Evolutionary conservation across 257 asterid genomes (phyloP).

Genomic region (Salvia miltiorrhiza): DNA sequence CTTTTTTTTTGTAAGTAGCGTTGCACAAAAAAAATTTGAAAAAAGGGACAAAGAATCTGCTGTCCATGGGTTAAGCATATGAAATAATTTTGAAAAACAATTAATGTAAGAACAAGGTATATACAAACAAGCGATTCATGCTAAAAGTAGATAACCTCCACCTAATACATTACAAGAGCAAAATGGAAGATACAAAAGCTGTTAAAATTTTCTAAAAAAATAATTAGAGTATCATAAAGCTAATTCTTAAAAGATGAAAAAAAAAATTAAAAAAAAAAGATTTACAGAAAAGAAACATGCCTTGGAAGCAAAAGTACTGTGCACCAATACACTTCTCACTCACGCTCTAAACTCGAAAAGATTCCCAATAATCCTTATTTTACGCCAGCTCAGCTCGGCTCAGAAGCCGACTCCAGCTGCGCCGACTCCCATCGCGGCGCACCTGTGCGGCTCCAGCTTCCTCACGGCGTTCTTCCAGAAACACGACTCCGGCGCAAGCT

Average conservation of each 20-base stretch:
- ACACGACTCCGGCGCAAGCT: slow-evolving; percentile 82
- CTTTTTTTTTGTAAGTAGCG: too few relatives aligned
- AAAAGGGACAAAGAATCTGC: background rate
- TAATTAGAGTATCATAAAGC: slow-evolving; percentile 6
- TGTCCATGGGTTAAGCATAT: background rate
- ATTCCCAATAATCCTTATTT: slow-evolving; percentile 12
- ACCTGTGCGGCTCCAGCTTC: slow-evolving; percentile 70
- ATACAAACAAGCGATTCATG: background rate
- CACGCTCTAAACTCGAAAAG: slow-evolving; percentile 27
- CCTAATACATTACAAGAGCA: background rate
- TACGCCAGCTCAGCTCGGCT: slow-evolving; percentile 42
- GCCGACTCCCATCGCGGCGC: slow-evolving; percentile 61
- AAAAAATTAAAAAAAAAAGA: slow-evolving; percentile 1
- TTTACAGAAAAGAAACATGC: slow-evolving; percentile 32
- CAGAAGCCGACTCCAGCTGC: slow-evolving; percentile 81
- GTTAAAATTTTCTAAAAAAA: background rate
- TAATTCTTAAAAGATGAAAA: background rate
- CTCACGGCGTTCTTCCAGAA: slow-evolving; percentile 71
- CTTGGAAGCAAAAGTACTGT: slow-evolving; percentile 30
- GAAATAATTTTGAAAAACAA: background rate
- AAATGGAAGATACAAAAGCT: background rate
- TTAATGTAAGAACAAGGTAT: background rate
- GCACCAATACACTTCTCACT: slow-evolving; percentile 23
- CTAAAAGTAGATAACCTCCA: slow-evolving; percentile 2
- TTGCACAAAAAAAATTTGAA: too few relatives aligned